Conservation (phyloP, 2,329 filamentous ascomycete species). For the Trichoderma atroviride region DNA sequence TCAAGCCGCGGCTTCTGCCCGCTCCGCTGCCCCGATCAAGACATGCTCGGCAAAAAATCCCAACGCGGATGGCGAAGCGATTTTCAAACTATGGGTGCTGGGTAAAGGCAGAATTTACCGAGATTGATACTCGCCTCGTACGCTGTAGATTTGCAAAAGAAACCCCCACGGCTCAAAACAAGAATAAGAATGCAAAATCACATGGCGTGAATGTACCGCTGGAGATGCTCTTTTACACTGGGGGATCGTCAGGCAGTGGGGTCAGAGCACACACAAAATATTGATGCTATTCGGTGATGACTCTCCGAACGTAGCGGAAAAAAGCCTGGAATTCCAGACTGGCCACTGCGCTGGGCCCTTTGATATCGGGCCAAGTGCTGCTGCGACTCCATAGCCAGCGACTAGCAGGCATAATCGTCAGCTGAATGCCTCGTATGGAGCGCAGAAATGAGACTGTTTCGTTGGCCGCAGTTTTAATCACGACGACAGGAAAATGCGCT, state of each 20-base stretch:
- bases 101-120: not conserved
- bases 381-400: not conserved
- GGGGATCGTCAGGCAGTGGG: constrained; percentile 14
- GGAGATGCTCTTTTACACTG: constrained; percentile 9
- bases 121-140: not conserved
- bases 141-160: constrained; percentile 7
- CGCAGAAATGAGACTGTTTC: not conserved
- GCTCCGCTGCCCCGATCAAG: not conserved
- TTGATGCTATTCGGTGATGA: not conserved
- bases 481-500: not conserved
- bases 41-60: constrained; percentile 4
- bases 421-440: not conserved
- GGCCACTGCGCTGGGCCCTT: not conserved
- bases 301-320: not conserved
- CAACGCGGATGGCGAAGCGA: not conserved
- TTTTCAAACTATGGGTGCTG: not conserved
- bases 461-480: not conserved
- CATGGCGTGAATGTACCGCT: constrained; percentile 1
- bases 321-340: not conserved
- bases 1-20: not conserved
- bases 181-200: not conserved
- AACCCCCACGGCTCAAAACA: constrained; percentile 8
- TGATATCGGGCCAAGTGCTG: not conserved
- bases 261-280: not conserved
- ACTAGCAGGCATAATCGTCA: not conserved